phyloP scores from a whole-genome alignment of 1,139 yeast species.

The Entelexis paramagnoliae region DNA sequence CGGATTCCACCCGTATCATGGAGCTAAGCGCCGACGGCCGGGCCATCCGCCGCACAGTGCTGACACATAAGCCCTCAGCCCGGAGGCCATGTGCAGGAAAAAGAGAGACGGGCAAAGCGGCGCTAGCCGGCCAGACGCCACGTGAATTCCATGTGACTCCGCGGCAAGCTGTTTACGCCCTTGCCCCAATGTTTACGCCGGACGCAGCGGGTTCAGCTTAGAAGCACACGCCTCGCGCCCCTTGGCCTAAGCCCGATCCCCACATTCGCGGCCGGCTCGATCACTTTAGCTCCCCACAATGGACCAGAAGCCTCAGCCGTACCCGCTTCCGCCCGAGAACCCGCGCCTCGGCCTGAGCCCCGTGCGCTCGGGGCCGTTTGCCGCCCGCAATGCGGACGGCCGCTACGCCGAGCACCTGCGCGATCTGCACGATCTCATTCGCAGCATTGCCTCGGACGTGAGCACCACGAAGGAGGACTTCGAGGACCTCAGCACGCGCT shows the following conservation, averaged over 20 bases:
- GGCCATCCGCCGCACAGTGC: neutral
- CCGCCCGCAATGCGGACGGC: slow-evolving; percentile 23
- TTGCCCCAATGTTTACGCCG: neutral
- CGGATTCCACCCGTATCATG: neutral
- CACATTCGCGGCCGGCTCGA: neutral
- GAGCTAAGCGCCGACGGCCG: neutral
- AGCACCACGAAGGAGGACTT: slow-evolving; percentile 36
- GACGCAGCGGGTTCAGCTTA: neutral
- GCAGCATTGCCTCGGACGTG: slow-evolving; percentile 32
- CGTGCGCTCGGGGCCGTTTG: slow-evolving; percentile 27
- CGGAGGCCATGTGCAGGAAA: too few species aligned
- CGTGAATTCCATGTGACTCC: neutral
- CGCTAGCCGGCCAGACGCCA: too few species aligned
- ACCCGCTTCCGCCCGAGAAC: slow-evolving; percentile 22
- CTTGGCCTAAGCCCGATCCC: neutral
- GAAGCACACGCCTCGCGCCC: neutral
- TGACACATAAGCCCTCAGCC: slow-evolving; percentile 10
- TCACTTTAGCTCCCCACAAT: neutral
- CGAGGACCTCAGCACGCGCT: slow-evolving; percentile 35
- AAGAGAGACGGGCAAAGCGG: too few species aligned
- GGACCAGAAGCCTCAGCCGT: slow-evolving; percentile 17
- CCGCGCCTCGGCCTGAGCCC: slow-evolving; percentile 22
- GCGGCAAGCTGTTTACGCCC: slow-evolving; percentile 4
- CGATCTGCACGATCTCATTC: slow-evolving; percentile 26
- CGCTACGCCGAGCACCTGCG: slow-evolving; percentile 28